These are phyloP conservation scores for Zasmidium citrigriseum DNA, from an alignment of 2,329 filamentous ascomycete species.

Conservation along the genomic window DNA sequence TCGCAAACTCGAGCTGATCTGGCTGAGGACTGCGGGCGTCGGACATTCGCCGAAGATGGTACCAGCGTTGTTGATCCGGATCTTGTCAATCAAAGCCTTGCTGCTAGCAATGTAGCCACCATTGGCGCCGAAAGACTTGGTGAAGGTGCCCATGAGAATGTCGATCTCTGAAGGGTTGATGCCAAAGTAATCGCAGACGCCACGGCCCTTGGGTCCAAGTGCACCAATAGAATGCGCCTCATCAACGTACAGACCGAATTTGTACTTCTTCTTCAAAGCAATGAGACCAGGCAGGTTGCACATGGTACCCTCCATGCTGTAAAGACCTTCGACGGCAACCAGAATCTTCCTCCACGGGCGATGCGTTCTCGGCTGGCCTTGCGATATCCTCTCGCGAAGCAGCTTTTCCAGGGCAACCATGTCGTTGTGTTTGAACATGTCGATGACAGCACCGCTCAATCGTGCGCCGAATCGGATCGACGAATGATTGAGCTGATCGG, in stretches of 20 bases:
- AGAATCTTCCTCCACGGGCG: slow-evolving; percentile 99
- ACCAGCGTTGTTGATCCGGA: slow-evolving; percentile 81
- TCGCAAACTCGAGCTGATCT: slow-evolving; percentile 82
- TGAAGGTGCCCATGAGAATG: slow-evolving; percentile 96
- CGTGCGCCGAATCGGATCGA: slow-evolving; percentile 95
- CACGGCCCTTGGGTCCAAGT: slow-evolving; percentile 81
- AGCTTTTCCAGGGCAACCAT: slow-evolving; percentile 83
- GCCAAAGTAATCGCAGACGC: slow-evolving; percentile 96
- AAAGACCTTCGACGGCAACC: slow-evolving; percentile 92
- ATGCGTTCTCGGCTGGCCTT: slow-evolving; percentile 97
- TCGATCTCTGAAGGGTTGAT: slow-evolving; percentile 87
- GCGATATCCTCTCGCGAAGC: slow-evolving; percentile 88
- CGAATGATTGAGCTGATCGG: slow-evolving; percentile 95
- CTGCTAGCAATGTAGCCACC: slow-evolving; percentile 92
- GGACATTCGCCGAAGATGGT: slow-evolving; percentile 87
- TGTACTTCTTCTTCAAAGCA: slow-evolving; percentile 89
- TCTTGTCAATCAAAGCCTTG: slow-evolving; percentile 88
- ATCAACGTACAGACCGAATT: slow-evolving; percentile 93
- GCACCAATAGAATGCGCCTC: slow-evolving; percentile 96
- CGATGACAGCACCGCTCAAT: slow-evolving; percentile 90
- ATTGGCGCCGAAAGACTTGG: slow-evolving; percentile 97
- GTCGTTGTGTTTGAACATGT: slow-evolving; percentile 97
- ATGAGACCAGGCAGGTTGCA: slow-evolving; percentile 92
- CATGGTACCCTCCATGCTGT: slow-evolving; percentile 99
- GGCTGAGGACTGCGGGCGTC: slow-evolving; percentile 81